Conservation (phyloP, 768 basidiomycete genomes). For the Clitopilus hobsonii region DNA sequence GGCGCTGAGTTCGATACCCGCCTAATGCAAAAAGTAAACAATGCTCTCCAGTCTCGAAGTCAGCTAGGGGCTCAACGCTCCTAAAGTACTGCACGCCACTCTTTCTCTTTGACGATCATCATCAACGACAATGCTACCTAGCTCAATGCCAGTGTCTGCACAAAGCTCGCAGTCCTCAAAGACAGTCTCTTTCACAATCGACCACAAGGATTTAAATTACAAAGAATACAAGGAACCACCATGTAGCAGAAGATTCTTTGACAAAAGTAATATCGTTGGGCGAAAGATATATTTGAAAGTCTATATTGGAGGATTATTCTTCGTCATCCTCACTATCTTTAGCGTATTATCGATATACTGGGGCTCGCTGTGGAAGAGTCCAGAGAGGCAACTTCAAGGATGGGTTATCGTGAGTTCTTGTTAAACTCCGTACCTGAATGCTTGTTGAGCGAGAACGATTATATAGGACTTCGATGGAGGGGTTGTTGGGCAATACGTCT, state of each 20-base stretch:
- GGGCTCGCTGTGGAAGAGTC: slow-evolving; percentile 40
- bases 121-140: background rate
- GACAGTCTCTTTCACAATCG: background rate
- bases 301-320: slow-evolving; percentile 7
- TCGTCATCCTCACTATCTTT: slow-evolving; percentile 27
- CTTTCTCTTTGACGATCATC: slow-evolving; percentile 10
- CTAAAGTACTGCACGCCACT: too few species aligned
- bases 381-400: slow-evolving; percentile 36
- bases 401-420: slow-evolving; percentile 42
- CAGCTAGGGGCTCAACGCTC: too few species aligned
- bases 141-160: background rate
- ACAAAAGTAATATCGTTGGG: slow-evolving; percentile 2
- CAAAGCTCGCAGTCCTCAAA: background rate
- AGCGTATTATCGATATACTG: slow-evolving; percentile 47
- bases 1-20: too few species aligned
- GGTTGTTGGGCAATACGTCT: slow-evolving; percentile 39
- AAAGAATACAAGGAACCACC: background rate
- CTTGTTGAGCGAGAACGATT: background rate
- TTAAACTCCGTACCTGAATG: background rate
- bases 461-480: slow-evolving; percentile 54
- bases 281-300: slow-evolving; percentile 13
- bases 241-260: slow-evolving; percentile 13
- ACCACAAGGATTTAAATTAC: too few species aligned
- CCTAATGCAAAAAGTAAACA: too few species aligned
- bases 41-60: too few species aligned